Evolutionary conservation across 352 stramenopile species (phyloP), one percentile per base, ranked within the genome.

Genomic region (Globisporangium sylvaticum): DNA sequence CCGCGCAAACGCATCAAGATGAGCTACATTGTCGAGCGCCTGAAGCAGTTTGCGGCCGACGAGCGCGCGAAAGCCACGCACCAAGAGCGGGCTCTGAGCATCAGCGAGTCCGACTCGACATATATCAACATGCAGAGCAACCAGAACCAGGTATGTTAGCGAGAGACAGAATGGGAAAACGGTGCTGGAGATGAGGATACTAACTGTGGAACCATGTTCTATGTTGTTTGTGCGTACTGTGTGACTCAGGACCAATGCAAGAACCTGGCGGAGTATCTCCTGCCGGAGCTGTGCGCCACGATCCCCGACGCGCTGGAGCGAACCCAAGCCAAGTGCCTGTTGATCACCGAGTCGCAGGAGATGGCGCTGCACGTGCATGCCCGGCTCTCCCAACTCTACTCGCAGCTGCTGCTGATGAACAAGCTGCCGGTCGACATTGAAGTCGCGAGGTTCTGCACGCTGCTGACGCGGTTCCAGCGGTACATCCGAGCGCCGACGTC

Each of bases 1-100:
- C 48, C 50, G 3, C 25, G 50, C 25, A 60, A 61, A 54, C 62
- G 62, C 14, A n/a, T 67, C 31, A 62, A 60, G 62, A 62, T 61
- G 22, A 39, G 20, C 12, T 59, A 56, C 53, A 22, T 67, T 22
- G 22, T 67, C 34, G 62, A 67, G 62, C 32, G 42, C 22, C 37
- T 67, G 9, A 59, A 59, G 53, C 18, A 67, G 34, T 62, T 67
- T 50, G 60, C 60, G 9, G 48, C 60, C 2, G 44, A 48, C 10
- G 60, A 65, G 48, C 22, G 9, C 22, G 15, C 34, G 12, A 22
- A n/a, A 18, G 24, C 4, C 12, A 6, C n/a, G 0, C 20, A 29
- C 10, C 22, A 50, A 15, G 9, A 53, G 10, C 32, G 8, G 3
- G 8, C 20, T 29, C 34, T 37, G 57, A 52, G 31, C 4, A 22